Evolutionary conservation across 441 rosid species (phyloP).

Genomic region (Sinapis alba): DNA sequence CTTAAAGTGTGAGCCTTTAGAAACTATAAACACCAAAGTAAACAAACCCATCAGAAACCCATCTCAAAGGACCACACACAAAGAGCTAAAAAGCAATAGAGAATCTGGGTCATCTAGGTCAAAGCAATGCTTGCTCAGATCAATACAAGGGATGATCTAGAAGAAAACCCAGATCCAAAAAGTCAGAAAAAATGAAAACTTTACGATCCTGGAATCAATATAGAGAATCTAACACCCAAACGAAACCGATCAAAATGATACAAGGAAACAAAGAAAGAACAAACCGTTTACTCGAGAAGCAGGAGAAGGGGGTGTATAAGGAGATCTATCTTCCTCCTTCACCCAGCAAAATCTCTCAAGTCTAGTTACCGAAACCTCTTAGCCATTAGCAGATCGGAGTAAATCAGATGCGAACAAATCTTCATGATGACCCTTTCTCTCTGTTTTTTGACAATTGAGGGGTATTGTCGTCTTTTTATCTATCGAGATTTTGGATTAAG

Average conservation of each 20-base stretch:
- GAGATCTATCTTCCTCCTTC: constrained; percentile 32
- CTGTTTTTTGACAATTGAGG: constrained; percentile 26
- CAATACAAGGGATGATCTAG: constrained; percentile 6
- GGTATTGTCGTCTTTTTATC: not conserved
- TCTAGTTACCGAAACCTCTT: not conserved
- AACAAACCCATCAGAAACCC: not conserved
- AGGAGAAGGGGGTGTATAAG: not conserved
- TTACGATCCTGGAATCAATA: not conserved
- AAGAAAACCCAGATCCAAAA: constrained; percentile 22
- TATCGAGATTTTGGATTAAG: constrained; percentile 22
- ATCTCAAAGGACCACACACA: not conserved
- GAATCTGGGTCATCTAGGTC: constrained; percentile 14
- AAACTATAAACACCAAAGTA: constrained; percentile 8
- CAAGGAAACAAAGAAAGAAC: not conserved
- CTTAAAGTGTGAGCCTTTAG: constrained; percentile 11
- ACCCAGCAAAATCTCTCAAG: not conserved
- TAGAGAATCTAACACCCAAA: constrained; percentile 11
- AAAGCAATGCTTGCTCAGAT: constrained; percentile 3
- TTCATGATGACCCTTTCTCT: constrained; percentile 22
- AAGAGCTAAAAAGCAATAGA: not conserved
- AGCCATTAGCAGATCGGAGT: constrained; percentile 30
- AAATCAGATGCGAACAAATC: constrained; percentile 27
- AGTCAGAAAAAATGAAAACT: not conserved
- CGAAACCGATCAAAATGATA: constrained; percentile 19
- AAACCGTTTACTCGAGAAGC: constrained; percentile 24